phyloP scores from a whole-genome alignment of 129 eudicot species.

The Rutidosis leptorrhynchoides region DNA sequence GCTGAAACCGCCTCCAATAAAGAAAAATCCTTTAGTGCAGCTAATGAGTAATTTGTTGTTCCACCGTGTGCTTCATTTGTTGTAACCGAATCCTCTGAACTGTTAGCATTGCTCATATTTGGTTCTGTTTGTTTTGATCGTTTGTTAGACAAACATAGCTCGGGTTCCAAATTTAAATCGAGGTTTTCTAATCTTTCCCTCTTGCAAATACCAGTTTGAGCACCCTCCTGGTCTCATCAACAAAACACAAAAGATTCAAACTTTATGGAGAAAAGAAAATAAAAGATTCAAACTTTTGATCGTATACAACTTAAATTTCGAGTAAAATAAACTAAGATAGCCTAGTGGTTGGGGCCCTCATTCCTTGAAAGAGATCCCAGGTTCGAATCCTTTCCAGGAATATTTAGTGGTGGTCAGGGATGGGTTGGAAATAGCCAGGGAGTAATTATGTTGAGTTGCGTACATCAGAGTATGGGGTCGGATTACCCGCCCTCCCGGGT shows the following conservation, averaged over 20 bases:
- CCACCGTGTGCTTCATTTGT: constrained; percentile 49
- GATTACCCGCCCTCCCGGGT: too few species aligned
- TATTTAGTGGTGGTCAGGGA: too few species aligned
- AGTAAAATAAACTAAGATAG: too few species aligned
- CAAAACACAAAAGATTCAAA: constrained; percentile 14
- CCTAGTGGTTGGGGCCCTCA: too few species aligned
- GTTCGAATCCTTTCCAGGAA: too few species aligned
- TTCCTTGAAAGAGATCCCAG: too few species aligned
- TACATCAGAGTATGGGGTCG: too few species aligned
- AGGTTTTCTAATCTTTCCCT: constrained; percentile 55
- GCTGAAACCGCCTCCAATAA: too few species aligned
- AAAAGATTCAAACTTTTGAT: constrained; percentile 9
- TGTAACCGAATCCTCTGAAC: constrained; percentile 60
- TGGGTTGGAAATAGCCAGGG: too few species aligned
- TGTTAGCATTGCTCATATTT: constrained; percentile 43
- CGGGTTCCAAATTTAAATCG: constrained; percentile 23
- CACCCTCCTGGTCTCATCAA: constrained; percentile 17
- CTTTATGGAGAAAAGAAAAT: constrained; percentile 2
- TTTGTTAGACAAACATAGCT: constrained; percentile 48
- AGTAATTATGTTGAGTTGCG: too few species aligned
- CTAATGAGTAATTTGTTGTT: constrained; percentile 28
- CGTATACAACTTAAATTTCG: too few species aligned
- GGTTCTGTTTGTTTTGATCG: constrained; percentile 55
- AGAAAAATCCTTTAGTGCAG: constrained; percentile 44
- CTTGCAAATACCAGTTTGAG: constrained; percentile 45